Conservation (phyloP, 176 grass and related monocot species). For the Ensete glaucum region DNA sequence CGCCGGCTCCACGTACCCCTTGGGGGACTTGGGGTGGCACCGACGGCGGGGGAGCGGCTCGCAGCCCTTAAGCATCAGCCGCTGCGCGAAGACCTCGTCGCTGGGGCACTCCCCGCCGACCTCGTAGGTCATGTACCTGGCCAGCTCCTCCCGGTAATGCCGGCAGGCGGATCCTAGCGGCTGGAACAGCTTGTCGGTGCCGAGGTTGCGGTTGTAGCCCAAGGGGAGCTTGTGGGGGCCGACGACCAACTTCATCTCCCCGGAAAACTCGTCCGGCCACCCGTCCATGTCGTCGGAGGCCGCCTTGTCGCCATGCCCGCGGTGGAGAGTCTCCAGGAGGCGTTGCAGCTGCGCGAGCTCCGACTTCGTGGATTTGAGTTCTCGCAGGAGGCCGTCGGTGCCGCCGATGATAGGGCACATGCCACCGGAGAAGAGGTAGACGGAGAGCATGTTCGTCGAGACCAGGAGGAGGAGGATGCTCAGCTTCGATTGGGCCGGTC, state of each 20-base stretch:
- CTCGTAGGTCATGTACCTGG: neutral
- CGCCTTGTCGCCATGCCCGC: neutral
- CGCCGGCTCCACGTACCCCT: neutral
- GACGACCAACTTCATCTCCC: neutral
- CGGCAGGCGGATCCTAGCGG: neutral
- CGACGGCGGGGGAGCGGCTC: constrained; percentile 7
- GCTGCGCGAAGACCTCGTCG: neutral
- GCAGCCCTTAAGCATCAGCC: constrained; percentile 5
- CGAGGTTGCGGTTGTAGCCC: neutral
- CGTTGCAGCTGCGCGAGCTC: too few species aligned
- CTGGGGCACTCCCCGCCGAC: neutral
- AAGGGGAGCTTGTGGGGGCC: constrained; percentile 9
- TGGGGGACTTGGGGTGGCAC: neutral
- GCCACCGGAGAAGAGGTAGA: neutral
- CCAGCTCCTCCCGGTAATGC: neutral
- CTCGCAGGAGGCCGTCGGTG: too few species aligned
- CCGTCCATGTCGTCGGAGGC: neutral
- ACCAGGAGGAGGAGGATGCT: neutral
- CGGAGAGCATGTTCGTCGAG: neutral
- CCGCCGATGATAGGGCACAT: too few species aligned
- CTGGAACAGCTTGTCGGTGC: constrained; percentile 3
- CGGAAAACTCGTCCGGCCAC: too few species aligned
- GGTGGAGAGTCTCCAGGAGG: too few species aligned
- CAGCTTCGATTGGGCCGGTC: neutral
- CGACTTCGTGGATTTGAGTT: too few species aligned